Percentiles rank a stretch among this genome's conserved stretches.
Evolutionary conservation across 139 green algal genomes (phyloP).

Genomic region (Eudorina sp.): DNA sequence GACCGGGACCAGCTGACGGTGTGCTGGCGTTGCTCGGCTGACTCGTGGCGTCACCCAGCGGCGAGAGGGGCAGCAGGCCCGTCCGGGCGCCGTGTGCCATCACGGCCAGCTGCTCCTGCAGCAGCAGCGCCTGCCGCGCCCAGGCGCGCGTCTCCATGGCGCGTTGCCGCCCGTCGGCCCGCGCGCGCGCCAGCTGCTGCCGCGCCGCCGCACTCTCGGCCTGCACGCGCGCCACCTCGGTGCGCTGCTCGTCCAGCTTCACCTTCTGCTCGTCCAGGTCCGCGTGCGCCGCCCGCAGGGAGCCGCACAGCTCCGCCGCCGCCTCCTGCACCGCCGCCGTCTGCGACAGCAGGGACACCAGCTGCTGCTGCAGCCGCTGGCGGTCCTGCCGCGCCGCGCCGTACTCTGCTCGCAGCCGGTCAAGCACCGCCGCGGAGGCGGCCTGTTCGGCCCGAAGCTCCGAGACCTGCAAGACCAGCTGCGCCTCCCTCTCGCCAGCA

Average conservation of each 20-base stretch:
- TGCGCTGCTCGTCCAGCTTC: not conserved
- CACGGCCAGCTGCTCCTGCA: slow-evolving; percentile 4
- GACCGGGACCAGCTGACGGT: no score
- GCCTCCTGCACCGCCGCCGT: slow-evolving; percentile 7
- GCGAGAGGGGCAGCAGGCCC: not conserved
- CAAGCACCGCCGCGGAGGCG: not conserved
- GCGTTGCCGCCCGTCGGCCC: not conserved
- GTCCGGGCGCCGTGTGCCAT: not conserved
- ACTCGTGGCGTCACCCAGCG: no score
- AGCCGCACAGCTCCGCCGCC: slow-evolving; percentile 23
- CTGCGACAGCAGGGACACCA: slow-evolving; percentile 9
- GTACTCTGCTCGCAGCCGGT: not conserved
- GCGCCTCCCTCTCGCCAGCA: not conserved
- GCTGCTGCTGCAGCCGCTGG: slow-evolving; percentile 31
- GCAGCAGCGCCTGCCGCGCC: not conserved
- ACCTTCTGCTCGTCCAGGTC: slow-evolving; percentile 8
- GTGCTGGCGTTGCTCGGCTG: no score
- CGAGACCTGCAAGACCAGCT: not conserved
- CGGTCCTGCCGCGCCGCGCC: not conserved
- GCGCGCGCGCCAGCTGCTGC: slow-evolving; percentile 2
- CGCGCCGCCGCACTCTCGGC: slow-evolving; percentile 12
- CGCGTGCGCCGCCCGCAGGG: not conserved
- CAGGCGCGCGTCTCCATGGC: not conserved
- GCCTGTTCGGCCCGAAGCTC: not conserved
- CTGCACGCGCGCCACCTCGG: not conserved